Base-by-base conservation (phyloP, 257 asterid genomes). In the Solanum sejunctum region DNA sequence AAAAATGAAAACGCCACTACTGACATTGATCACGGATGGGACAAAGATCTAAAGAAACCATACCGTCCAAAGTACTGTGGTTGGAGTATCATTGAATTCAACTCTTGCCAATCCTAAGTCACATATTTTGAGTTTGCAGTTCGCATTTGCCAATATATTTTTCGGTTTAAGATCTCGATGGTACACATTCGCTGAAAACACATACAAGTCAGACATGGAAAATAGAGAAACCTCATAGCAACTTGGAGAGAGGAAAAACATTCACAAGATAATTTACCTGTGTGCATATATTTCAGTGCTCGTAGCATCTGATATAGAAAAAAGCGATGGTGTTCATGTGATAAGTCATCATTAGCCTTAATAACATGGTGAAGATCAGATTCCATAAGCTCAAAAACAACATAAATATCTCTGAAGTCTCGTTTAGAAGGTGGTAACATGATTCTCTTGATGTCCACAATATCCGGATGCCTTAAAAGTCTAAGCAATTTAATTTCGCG, bases 311-410 rank as follows among this genome's bases (percentile, higher is more conserved):
- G 99, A 87, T 95, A 95, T 57, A 95, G 96, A 85, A 95, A 95
- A 89, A 95, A 95, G 4, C 98, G 96, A 80, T 95, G 96, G 87
- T 95, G 98, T 85, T 95, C 98, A 36, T 89, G 94, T 32, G 98
- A 94, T 93, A 95, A 90, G 86, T 95, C 98, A 84, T 93, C 98
- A 91, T 95, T 95, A 85, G 98, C 98, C 89, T 95, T 95, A 84
- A 95, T 92, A 84, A 95, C 98, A 91, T 95, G 98, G 87, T 95
- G 98, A 85, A 95, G 98, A 89, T 95, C 98, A 16, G 98, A 95
- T 86, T 95, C 98, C 98, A 95, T 95, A 69, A 95, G 98, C 94
- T 95, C 98, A 60, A 95, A 95, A 71, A 95, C 98, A 81, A 95
- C 98, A 86, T 90, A 95, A 69, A 95, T 93, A 85, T 95, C 98